These are phyloP conservation scores for Aspergillus olivimuriae DNA, from an alignment of 495 filamentous ascomycete genomes.

Conservation along the genomic window DNA sequence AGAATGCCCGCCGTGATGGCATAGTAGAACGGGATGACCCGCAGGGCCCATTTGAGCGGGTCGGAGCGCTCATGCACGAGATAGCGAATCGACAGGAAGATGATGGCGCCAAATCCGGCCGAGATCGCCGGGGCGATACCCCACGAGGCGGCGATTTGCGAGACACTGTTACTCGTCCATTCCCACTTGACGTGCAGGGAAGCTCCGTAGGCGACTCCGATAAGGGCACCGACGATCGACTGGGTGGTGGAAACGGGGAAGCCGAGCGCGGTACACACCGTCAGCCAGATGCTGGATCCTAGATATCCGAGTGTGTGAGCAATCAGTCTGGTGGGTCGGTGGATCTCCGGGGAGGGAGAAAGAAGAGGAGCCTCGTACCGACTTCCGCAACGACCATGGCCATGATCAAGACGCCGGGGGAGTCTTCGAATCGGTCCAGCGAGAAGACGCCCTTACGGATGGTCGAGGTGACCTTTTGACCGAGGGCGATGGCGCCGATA, in stretches of 20 bases:
- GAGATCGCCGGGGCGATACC: conserved; percentile 56
- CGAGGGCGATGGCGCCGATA: conserved; percentile 53
- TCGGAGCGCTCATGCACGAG: conserved; percentile 52
- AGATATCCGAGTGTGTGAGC: no score
- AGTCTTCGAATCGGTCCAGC: conserved; percentile 36
- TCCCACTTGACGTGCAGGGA: conserved; percentile 54
- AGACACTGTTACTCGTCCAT: conserved; percentile 55
- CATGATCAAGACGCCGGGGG: conserved; percentile 55
- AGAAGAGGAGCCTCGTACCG: no score
- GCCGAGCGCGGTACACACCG: conserved; percentile 57
- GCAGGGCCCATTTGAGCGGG: conserved; percentile 51
- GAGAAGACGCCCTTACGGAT: conserved; percentile 57
- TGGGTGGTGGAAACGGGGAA: conserved; percentile 60
- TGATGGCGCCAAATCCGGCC: conserved; percentile 46
- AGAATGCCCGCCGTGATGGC: conserved; percentile 51
- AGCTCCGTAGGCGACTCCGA: conserved; percentile 55
- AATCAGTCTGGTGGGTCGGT: no score
- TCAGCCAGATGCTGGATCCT: no score
- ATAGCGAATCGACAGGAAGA: conserved; percentile 57
- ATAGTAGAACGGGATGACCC: conserved; percentile 53
- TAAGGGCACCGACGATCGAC: conserved; percentile 56
- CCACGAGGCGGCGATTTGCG: conserved; percentile 55
- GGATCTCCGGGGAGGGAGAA: no score
- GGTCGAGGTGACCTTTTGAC: conserved; percentile 52
- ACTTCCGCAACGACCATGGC: conserved; percentile 53